Evolutionary conservation across 2,329 filamentous ascomycete species (phyloP), one percentile per base, ranked within the genome.

Genomic region (Arthrobotrys conoides): DNA sequence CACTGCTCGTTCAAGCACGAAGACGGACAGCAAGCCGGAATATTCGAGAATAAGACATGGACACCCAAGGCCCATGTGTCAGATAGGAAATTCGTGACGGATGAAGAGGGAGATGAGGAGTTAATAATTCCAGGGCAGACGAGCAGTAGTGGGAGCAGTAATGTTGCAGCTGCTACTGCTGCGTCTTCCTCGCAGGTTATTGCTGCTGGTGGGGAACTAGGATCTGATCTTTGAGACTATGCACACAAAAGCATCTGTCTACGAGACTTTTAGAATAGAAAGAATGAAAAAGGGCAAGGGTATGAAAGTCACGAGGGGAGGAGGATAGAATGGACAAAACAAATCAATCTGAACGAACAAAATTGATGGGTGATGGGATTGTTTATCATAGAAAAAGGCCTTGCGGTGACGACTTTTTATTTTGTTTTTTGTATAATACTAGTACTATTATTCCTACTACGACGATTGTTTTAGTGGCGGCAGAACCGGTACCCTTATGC

Each of bases 31-130:
- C 88, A 89, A 86, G 90, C 93, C 82, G 93, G 92, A 64, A 90
- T 89, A 14, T 95, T 94, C 85, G 89, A 91, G 79, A 93, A 96
- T 84, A 97, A 97, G 86, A 93, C 96, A 30, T 98, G 95, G 95
- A 94, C 91, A 18, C 89, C 93, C 2, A 89, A 88, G 88, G 81
- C 87, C 89, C 93, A 97, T 84, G 90, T 97, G 63, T 97, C 93
- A 83, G 93, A 97, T 84, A 88, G 94, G 82, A 95, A 93, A 83
- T 97, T 97, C 85, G 90, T 95, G 64, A 82, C 81, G 0, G 90
- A 93, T 73, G 91, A 93, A 59, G 86, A 87, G 10, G 88, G 86
- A 5, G 86, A 87, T 30, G 91, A 93, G 83, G 93, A 97, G 85
- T 86, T 93, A 65, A 90, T 96, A 79, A 88, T 93, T 76, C 90